Evolutionary conservation across 805 yeast species (phyloP).

Genomic region (Candida railenensis): DNA sequence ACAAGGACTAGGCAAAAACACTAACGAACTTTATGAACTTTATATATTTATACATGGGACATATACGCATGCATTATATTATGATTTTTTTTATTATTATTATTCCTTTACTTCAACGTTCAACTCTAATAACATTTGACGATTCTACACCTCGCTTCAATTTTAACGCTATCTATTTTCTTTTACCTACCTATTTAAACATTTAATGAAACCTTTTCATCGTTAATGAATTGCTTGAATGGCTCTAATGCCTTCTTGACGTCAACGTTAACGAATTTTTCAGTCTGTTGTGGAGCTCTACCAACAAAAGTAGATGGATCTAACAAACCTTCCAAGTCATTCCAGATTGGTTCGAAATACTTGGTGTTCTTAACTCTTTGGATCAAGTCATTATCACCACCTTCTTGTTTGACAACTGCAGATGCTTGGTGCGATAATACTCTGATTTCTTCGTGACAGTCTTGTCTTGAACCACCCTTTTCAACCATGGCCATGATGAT

Average conservation of each 20-base stretch:
- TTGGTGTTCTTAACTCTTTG: slow-evolving; percentile 76
- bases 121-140: too few relatives aligned
- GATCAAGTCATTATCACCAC: slow-evolving; percentile 96
- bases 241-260: slow-evolving; percentile 81
- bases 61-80: not conserved
- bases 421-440: slow-evolving; percentile 97
- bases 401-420: slow-evolving; percentile 94
- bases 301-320: slow-evolving; percentile 96
- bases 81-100: not conserved
- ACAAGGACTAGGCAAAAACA: not conserved
- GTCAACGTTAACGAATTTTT: slow-evolving; percentile 81
- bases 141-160: too few relatives aligned
- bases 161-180: not conserved
- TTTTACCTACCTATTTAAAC: slow-evolving; percentile 52
- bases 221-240: slow-evolving; percentile 55
- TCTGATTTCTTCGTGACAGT: slow-evolving; percentile 96
- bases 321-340: slow-evolving; percentile 72
- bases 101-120: not conserved
- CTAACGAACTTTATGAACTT: too few relatives aligned
- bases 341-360: slow-evolving; percentile 88
- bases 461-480: slow-evolving; percentile 96
- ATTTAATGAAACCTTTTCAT: slow-evolving; percentile 71
- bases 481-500: slow-evolving; percentile 99
- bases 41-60: too few relatives aligned
- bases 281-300: slow-evolving; percentile 97